These are phyloP conservation scores for Chlamydomonas reinhardtii DNA, from an alignment of 163 green algal species.

Conservation along the genomic window DNA sequence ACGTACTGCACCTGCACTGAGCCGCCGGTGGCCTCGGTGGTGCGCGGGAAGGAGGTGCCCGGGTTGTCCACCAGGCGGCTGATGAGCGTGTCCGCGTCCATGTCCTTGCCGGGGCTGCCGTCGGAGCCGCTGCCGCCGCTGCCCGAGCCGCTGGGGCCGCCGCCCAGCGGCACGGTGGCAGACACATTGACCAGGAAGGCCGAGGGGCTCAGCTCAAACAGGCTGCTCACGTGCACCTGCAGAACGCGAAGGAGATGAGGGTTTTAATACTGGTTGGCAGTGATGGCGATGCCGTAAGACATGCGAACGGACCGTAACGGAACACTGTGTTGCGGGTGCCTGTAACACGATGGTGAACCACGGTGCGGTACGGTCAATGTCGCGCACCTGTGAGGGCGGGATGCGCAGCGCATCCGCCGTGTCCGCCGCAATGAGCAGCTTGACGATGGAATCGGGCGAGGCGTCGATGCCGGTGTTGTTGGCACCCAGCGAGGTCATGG, in stretches of 20 bases:
- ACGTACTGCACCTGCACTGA: slow-evolving; percentile 33
- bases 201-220: slow-evolving; percentile 25
- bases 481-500: background rate
- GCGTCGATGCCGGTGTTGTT: slow-evolving; percentile 31
- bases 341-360: background rate
- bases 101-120: background rate
- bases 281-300: no score
- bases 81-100: slow-evolving; percentile 41
- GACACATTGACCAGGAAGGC: slow-evolving; percentile 48
- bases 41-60: slow-evolving; percentile 27
- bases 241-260: background rate
- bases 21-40: slow-evolving; percentile 35
- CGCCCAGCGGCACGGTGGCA: slow-evolving; percentile 24
- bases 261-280: background rate
- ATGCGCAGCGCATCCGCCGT: slow-evolving; percentile 39
- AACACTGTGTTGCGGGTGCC: no score
- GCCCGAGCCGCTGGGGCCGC: background rate
- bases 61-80: slow-evolving; percentile 34
- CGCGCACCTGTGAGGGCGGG: slow-evolving; percentile 20
- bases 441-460: background rate
- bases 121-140: background rate
- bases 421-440: slow-evolving; percentile 32
- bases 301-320: no score
- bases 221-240: slow-evolving; percentile 16
- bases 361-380: background rate